Evolutionary conservation across 1,284 basidiomycete species (phyloP).

Genomic region (Microbotryum violaceum): DNA sequence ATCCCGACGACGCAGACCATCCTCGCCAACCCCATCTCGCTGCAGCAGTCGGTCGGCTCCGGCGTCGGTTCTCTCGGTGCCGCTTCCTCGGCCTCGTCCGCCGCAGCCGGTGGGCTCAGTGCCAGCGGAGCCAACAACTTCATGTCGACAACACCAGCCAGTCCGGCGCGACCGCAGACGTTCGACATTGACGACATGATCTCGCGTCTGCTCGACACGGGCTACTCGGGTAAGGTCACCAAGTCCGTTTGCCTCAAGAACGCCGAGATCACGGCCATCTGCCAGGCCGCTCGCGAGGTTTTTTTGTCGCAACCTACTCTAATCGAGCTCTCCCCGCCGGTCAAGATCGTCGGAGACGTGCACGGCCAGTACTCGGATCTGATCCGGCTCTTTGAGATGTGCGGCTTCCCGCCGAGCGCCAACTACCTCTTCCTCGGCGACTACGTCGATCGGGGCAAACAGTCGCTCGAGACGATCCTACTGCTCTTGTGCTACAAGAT

Average conservation of each 20-base stretch:
- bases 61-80: too few species aligned
- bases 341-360: conserved; percentile 99
- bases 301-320: conserved; percentile 95
- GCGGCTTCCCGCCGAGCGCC: conserved; percentile 92
- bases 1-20: conserved; percentile 43
- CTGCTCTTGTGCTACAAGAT: conserved; percentile 97
- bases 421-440: conserved; percentile 81
- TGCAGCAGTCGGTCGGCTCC: conserved; percentile 7
- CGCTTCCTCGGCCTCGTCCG: neutral
- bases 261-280: conserved; percentile 88
- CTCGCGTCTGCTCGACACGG: conserved; percentile 86
- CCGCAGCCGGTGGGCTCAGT: neutral
- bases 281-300: conserved; percentile 92
- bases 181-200: conserved; percentile 99
- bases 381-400: conserved; percentile 98
- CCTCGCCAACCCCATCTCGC: conserved; percentile 37
- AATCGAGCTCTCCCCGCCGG: conserved; percentile 93
- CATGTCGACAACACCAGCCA: neutral
- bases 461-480: conserved; percentile 95
- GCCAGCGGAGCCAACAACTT: too few species aligned
- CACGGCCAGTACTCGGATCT: conserved; percentile 94
- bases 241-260: conserved; percentile 96
- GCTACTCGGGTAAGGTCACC: conserved; percentile 88
- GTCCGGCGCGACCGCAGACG: conserved; percentile 38
- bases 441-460: conserved; percentile 89